Percentiles rank a stretch among this genome's conserved stretches.
These are phyloP conservation scores for Graphilbum ipis-grandicollis DNA, from an alignment of 2,329 filamentous ascomycete genomes.

Conservation along the genomic window DNA sequence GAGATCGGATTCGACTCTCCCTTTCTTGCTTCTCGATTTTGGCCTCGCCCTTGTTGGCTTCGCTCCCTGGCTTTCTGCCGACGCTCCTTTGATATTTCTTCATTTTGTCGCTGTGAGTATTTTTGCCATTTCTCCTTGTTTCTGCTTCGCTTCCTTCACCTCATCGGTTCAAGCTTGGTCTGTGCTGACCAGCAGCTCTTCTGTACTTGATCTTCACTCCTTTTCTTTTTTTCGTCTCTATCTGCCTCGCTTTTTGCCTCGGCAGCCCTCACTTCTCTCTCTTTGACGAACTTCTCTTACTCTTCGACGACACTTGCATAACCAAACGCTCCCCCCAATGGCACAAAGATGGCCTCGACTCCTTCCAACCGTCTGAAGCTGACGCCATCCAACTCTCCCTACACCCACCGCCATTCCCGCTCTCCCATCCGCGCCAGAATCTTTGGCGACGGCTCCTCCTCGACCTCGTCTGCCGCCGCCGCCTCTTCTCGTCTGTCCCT, in stretches of 20 bases:
- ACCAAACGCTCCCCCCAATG: slow-evolving; percentile 23
- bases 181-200: background rate
- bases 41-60: too few species aligned
- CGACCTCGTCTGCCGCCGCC: slow-evolving; percentile 1
- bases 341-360: slow-evolving; percentile 40
- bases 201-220: background rate
- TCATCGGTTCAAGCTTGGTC: too few species aligned
- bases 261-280: background rate
- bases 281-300: too few species aligned
- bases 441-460: slow-evolving; percentile 19
- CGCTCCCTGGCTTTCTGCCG: too few species aligned
- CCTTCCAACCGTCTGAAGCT: slow-evolving; percentile 45
- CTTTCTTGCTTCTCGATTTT: too few species aligned
- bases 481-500: slow-evolving; percentile 48
- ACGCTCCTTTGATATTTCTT: too few species aligned
- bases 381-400: slow-evolving; percentile 65
- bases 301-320: background rate
- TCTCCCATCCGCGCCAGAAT: slow-evolving; percentile 39
- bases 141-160: background rate
- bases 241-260: too few species aligned
- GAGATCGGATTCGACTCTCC: too few species aligned
- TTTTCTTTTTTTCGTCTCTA: background rate
- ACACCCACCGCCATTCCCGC: slow-evolving; percentile 41
- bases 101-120: background rate
- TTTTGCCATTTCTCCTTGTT: background rate